Base-by-base conservation (phyloP, 148 eudicot genomes). In the Arctostaphylos glauca region DNA sequence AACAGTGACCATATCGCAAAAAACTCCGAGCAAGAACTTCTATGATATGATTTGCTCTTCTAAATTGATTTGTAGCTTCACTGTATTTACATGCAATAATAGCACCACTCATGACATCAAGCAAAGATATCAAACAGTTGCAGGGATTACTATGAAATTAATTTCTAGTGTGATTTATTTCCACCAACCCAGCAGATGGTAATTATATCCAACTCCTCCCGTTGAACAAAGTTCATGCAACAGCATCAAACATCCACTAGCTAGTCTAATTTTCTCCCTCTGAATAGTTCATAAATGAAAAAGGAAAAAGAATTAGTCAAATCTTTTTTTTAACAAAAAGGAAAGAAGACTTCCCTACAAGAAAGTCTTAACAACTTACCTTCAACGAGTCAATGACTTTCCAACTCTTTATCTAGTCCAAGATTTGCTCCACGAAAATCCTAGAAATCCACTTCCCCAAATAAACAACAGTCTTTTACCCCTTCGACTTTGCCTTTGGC, bases 341-440 rank as follows among this genome's bases (percentile, higher is more conserved):
- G 49, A 10, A 77, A 56, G 62, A 56, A 60, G 5, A 18, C 68
- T 58, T 78, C 62, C 52, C 52, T 59, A 44, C 70, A 43, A 41
- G 41, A 76, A 76, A 76, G 59, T 58, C 64, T 77, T 41, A 15
- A 56, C 47, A 52, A 7, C 80, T 77, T 77, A 77, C 80, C 64
- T 77, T 77, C 48, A 41, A 77, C 3, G 80, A 66, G 71, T 13
- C 43, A 66, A 66, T 66, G 25, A 23, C 80, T 76, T 76, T 50
- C 78, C 78, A 50, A 76, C 59, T 76, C 78, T 76, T 52, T 74
- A 74, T 10, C 52, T 25, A 76, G 60, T 49, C 64, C 80, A 77
- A 77, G 80, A 25, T 77, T 77, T 77, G 64, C 80, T 54, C 80
- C 64, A 77, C 54, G 80, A 54, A 54, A 43, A 43, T 54, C 80